phyloP scores from a whole-genome alignment of 371 early-diverging fungal genomes.

The Mortierella sp. region DNA sequence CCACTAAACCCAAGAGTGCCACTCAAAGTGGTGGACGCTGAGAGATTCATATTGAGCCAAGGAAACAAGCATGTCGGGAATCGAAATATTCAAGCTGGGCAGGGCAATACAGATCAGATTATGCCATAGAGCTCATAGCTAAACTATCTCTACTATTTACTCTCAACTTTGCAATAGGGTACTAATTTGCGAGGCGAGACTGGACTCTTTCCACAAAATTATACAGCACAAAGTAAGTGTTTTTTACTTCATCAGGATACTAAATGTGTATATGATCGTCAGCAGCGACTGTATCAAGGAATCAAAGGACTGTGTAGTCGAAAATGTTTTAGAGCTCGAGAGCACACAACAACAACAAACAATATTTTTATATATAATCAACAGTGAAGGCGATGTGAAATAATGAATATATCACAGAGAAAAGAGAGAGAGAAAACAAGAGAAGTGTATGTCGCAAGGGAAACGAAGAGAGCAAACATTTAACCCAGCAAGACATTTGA shows the following conservation, averaged over 20 bases:
- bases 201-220: constrained; percentile 73
- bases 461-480: constrained; percentile 8
- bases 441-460: neutral
- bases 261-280: neutral
- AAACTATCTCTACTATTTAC: neutral
- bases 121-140: neutral
- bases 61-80: neutral
- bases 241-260: neutral
- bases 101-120: neutral
- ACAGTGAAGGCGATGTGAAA: neutral
- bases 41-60: neutral
- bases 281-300: neutral
- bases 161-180: constrained; percentile 62
- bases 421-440: neutral
- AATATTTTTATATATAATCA: neutral
- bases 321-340: constrained; percentile 6
- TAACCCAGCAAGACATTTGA: neutral
- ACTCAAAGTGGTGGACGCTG: neutral
- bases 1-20: neutral
- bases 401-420: neutral
- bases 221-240: constrained; percentile 36
- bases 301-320: constrained; percentile 4
- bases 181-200: constrained; percentile 67
- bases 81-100: neutral
- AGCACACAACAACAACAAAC: constrained; percentile 2